Evolutionary conservation across 495 filamentous ascomycete genomes (phyloP).

Genomic region (Tuber brumale): DNA sequence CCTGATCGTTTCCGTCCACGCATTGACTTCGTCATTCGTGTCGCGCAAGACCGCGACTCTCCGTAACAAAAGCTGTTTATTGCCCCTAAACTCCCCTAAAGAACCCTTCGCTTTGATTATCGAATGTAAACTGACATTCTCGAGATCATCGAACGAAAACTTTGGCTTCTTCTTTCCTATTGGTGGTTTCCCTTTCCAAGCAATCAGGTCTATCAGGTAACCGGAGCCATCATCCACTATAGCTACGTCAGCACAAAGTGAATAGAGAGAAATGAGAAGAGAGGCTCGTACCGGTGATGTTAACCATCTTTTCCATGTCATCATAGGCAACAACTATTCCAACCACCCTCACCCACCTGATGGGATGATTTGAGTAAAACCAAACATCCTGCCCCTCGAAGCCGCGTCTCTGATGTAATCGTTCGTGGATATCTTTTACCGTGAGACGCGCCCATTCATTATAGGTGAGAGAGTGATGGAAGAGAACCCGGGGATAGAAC

Average conservation of each 20-base stretch:
- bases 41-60: slow-evolving; percentile 54
- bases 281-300: slow-evolving; percentile 16
- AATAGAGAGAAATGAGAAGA: neutral
- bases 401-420: slow-evolving; percentile 52
- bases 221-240: slow-evolving; percentile 80
- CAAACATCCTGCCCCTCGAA: slow-evolving; percentile 60
- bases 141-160: slow-evolving; percentile 44
- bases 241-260: slow-evolving; percentile 4
- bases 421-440: slow-evolving; percentile 58
- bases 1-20: slow-evolving; percentile 61
- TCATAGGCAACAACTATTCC: slow-evolving; percentile 74
- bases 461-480: slow-evolving; percentile 73
- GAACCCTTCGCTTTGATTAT: slow-evolving; percentile 74
- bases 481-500: slow-evolving; percentile 82
- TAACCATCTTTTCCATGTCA: slow-evolving; percentile 46
- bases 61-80: slow-evolving; percentile 58
- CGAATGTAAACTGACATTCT: slow-evolving; percentile 56
- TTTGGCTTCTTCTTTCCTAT: neutral
- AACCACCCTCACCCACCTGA: slow-evolving; percentile 72
- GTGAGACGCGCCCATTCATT: slow-evolving; percentile 76
- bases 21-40: slow-evolving; percentile 69
- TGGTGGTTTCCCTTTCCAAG: slow-evolving; percentile 18
- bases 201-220: slow-evolving; percentile 55
- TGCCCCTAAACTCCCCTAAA: slow-evolving; percentile 55
- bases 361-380: slow-evolving; percentile 81